Evolutionary conservation across 2,329 filamentous ascomycete species (phyloP), one percentile per base, ranked within the genome.

Genomic region (Trichoderma aggressivum): DNA sequence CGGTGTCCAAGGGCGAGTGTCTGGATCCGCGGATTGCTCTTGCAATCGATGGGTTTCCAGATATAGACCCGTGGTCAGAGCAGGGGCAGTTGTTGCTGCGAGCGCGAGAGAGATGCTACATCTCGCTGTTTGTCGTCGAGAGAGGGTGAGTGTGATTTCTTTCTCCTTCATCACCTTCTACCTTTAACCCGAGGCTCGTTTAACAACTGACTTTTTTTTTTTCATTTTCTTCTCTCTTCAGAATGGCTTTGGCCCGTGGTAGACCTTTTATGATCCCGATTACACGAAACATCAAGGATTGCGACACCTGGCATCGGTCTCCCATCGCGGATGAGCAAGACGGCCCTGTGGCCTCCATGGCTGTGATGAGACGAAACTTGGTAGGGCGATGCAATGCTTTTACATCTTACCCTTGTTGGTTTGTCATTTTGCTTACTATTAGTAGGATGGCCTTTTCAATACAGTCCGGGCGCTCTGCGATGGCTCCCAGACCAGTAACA

Each of bases 81-180:
- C 84, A 85, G 75, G 91, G 90, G 2, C 84, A 86, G 70, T 81
- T 90, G 50, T 80, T 93, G 2, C 79, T 93, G 3, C 84, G 91
- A 55, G 84, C 90, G 67, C 84, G 91, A 60, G 91, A 93, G 78
- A 83, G 91, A 72, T 88, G 88, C 8, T 93, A 91, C 90, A 85
- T 93, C 70, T 88, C 91, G 0, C 80, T 93, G 1, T 93, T 92
- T 77, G 91, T 92, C 0, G 84, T 93, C 1, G 91, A 93, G 76
- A 84, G 91, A 79, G 91, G 91, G 84, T 89, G 77, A 75, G 79
- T 28, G n/a, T 74, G 14, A 26, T 58, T 18, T 21, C 55, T 30
- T n/a, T n/a, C n/a, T n/a, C n/a, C 24, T 2, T 16, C 16, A 7
- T 18, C 10, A 2, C 14, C 32, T 18, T 10, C 21, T 58, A 32